These are phyloP conservation scores for Phaeosphaeria sp. DNA, from an alignment of 2,329 filamentous ascomycete genomes.

Conservation along the genomic window DNA sequence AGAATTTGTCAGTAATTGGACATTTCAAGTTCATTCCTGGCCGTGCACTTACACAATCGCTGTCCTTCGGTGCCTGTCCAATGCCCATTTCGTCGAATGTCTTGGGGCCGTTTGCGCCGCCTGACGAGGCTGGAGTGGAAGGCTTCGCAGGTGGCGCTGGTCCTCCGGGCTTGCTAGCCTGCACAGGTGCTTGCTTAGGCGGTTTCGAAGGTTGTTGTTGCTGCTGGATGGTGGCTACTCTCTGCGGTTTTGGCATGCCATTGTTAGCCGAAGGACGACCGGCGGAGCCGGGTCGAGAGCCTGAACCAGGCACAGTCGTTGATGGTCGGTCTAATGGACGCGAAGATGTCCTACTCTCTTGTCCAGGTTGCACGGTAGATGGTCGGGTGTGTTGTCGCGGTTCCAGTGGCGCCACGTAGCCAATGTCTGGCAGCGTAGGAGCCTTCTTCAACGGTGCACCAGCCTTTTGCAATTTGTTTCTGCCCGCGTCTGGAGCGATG, in stretches of 20 bases:
- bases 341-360: conserved; percentile 39
- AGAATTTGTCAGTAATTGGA: conserved; percentile 11
- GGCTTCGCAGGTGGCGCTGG: conserved; percentile 37
- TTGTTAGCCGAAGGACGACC: conserved; percentile 38
- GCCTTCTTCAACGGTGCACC: conserved; percentile 39
- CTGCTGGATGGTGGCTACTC: conserved; percentile 32
- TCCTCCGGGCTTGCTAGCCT: conserved; percentile 27
- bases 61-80: conserved; percentile 80
- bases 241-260: conserved; percentile 30
- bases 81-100: conserved; percentile 99
- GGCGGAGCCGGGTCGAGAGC: conserved; percentile 33
- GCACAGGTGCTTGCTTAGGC: conserved; percentile 10
- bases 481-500: conserved; percentile 51
- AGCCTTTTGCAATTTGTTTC: conserved; percentile 52
- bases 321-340: conserved; percentile 31
- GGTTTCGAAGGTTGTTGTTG: conserved; percentile 24
- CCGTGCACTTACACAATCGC: conserved; percentile 77
- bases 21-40: background rate
- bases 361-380: conserved; percentile 43
- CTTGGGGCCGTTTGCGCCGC: conserved; percentile 78
- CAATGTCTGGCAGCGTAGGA: conserved; percentile 45
- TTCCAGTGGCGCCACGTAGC: conserved; percentile 47
- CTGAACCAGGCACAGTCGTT: conserved; percentile 26
- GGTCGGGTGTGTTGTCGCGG: conserved; percentile 44
- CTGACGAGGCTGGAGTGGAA: conserved; percentile 30